These are phyloP conservation scores for Graphiopsis chlorocephala DNA, from an alignment of 2,329 filamentous ascomycete species.

Conservation along the genomic window DNA sequence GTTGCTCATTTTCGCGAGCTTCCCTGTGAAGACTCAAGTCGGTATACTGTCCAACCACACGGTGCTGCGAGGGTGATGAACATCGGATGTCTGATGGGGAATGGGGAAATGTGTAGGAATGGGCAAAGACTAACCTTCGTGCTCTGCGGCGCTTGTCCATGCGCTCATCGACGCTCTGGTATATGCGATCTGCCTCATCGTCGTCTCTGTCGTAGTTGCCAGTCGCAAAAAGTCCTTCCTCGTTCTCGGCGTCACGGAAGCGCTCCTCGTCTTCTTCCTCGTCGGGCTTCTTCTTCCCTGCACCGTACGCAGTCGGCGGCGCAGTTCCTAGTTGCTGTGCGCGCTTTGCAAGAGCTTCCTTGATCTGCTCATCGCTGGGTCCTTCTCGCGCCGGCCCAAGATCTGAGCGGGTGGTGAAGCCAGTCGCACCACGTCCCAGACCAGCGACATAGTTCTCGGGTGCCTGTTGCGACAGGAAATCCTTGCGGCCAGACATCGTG, in stretches of 20 bases:
- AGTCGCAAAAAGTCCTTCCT: constrained; percentile 90
- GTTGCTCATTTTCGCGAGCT: constrained; percentile 86
- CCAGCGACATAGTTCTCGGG: constrained; percentile 74
- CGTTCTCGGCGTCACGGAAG: constrained; percentile 95
- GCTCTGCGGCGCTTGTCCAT: constrained; percentile 87
- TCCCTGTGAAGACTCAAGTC: constrained; percentile 75
- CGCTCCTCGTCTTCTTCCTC: constrained; percentile 74
- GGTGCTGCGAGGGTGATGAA: constrained; percentile 40
- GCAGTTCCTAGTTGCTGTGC: constrained; percentile 75
- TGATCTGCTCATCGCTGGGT: constrained; percentile 96
- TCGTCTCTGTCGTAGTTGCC: constrained; percentile 97
- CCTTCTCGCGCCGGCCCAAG: constrained; percentile 92
- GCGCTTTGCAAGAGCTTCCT: constrained; percentile 92
- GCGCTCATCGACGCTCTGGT: constrained; percentile 91
- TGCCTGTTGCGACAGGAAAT: constrained; percentile 81
- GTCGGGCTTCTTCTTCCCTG: constrained; percentile 65
- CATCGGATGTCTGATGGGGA: constrained; percentile 28
- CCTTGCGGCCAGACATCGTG: constrained; percentile 64
- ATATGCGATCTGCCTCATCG: constrained; percentile 95
- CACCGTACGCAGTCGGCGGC: constrained; percentile 71
- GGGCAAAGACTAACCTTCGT: constrained; percentile 69
- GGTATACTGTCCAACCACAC: constrained; percentile 72
- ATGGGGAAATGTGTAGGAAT: constrained; percentile 9
- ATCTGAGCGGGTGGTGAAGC: constrained; percentile 96
- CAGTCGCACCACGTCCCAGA: constrained; percentile 94